Evolutionary conservation across 2,329 filamentous ascomycete genomes (phyloP).

Genomic region (Pyricularia sp.): DNA sequence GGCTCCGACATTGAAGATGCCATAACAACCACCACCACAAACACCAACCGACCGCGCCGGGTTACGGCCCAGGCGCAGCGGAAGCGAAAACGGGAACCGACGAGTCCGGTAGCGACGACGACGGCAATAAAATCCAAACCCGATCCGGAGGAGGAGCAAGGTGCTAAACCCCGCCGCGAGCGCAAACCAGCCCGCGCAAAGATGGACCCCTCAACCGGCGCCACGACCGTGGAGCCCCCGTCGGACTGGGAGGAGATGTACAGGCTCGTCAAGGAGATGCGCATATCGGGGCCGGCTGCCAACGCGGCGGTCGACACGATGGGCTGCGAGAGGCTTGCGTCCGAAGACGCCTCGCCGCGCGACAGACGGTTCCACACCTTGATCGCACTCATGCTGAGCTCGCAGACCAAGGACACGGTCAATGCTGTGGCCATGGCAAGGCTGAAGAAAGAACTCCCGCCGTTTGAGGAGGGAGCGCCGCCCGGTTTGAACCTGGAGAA

Average conservation of each 20-base stretch:
- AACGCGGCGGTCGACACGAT: slow-evolving; percentile 92
- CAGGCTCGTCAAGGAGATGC: slow-evolving; percentile 64
- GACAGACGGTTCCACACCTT: slow-evolving; percentile 74
- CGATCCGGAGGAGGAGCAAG: not conserved
- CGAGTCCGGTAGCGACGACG: slow-evolving; percentile 26
- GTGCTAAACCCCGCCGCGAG: slow-evolving; percentile 6
- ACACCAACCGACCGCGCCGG: slow-evolving; percentile 3
- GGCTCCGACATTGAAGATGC: slow-evolving; percentile 22
- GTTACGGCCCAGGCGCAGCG: slow-evolving; percentile 18
- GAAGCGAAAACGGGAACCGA: slow-evolving; percentile 6
- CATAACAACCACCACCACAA: slow-evolving; percentile 9
- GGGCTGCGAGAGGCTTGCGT: slow-evolving; percentile 74
- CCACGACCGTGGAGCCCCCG: slow-evolving; percentile 43
- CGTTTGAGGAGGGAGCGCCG: slow-evolving; percentile 28
- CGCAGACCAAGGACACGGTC: slow-evolving; percentile 86
- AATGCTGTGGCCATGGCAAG: slow-evolving; percentile 72
- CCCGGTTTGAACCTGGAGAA: slow-evolving; percentile 59
- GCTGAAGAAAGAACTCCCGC: slow-evolving; percentile 60
- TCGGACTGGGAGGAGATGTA: slow-evolving; percentile 80
- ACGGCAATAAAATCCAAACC: not conserved
- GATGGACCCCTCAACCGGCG: slow-evolving; percentile 12
- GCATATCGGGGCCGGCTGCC: slow-evolving; percentile 40
- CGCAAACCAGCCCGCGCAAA: slow-evolving; percentile 13
- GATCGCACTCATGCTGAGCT: slow-evolving; percentile 77
- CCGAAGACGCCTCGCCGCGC: slow-evolving; percentile 30